Percentiles rank a stretch among this genome's conserved stretches.
Conservation (phyloP, 495 filamentous ascomycete species). For the Geoglossum glabrum region DNA sequence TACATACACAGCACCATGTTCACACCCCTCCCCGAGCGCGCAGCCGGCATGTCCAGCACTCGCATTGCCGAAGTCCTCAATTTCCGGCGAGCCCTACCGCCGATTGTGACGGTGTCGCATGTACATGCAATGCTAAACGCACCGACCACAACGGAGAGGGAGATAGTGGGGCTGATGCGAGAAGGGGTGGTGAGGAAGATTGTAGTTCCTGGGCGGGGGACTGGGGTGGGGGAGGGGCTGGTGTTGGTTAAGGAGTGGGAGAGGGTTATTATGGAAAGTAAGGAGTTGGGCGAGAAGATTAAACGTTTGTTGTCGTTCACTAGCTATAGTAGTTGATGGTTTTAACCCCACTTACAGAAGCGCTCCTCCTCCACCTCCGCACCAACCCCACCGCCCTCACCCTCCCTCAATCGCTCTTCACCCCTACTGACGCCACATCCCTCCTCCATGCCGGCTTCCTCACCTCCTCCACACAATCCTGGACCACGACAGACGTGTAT, state of each 20-base stretch:
- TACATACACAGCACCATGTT: slow-evolving; percentile 48
- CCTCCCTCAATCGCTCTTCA: slow-evolving; percentile 27
- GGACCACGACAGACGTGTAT: slow-evolving; percentile 23
- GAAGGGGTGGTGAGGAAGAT: slow-evolving; percentile 43
- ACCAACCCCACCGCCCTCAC: slow-evolving; percentile 32
- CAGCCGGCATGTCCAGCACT: slow-evolving; percentile 52
- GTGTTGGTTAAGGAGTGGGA: slow-evolving; percentile 46
- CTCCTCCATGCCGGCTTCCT: slow-evolving; percentile 57
- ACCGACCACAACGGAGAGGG: slow-evolving; percentile 52
- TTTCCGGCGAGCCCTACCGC: slow-evolving; percentile 43
- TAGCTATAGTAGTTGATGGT: too few species aligned
- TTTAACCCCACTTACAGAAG: slow-evolving; percentile 17
- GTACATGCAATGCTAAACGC: slow-evolving; percentile 44
- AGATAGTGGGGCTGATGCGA: slow-evolving; percentile 42
- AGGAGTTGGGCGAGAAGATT: slow-evolving; percentile 24
- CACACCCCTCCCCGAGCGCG: slow-evolving; percentile 36
- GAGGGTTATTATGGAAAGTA: slow-evolving; percentile 25
- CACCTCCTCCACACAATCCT: slow-evolving; percentile 20
- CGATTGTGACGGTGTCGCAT: slow-evolving; percentile 50
- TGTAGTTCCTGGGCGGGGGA: slow-evolving; percentile 42
- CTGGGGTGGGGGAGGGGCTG: slow-evolving; percentile 47
- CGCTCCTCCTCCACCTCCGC: slow-evolving; percentile 33
- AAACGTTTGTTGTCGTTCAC: slow-evolving; percentile 26
- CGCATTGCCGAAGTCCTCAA: slow-evolving; percentile 52
- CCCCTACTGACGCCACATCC: slow-evolving; percentile 29